Evolutionary conservation across 768 basidiomycete genomes (phyloP).

Genomic region (Pleurotus giganteus): DNA sequence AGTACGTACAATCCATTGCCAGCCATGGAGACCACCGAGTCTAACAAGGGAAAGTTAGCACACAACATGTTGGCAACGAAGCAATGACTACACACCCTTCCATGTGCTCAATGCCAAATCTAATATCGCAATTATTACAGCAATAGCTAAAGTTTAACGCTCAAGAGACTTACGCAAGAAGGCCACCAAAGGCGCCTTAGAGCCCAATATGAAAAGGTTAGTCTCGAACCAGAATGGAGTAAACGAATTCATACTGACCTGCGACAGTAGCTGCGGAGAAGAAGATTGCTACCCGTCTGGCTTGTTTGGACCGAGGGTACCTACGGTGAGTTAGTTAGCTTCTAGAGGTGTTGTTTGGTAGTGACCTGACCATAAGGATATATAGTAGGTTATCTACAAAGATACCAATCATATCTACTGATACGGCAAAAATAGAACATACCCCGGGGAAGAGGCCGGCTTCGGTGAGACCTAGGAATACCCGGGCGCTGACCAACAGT

Average conservation of each 20-base stretch:
- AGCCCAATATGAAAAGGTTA: not conserved
- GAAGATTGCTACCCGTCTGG: conserved; percentile 51
- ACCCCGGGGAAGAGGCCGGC: conserved; percentile 28
- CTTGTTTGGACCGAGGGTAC: conserved; percentile 49
- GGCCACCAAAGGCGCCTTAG: conserved; percentile 42
- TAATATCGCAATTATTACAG: not conserved
- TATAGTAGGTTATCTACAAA: conserved; percentile 30
- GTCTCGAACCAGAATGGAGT: not conserved
- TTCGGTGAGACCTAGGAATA: conserved; percentile 24
- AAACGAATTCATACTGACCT: conserved; percentile 23
- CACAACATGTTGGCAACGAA: not conserved
- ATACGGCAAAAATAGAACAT: not conserved
- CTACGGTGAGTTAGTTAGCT: not conserved
- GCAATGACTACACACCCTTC: conserved; percentile 24
- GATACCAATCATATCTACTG: too few species aligned
- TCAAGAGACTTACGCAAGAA: conserved; percentile 32
- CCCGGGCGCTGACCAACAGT: conserved; percentile 23
- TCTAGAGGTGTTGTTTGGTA: not conserved
- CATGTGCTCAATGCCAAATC: conserved; percentile 27
- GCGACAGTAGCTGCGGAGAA: conserved; percentile 54
- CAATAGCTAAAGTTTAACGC: not conserved
- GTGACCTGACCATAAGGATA: conserved; percentile 39
- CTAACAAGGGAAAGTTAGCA: conserved; percentile 4
- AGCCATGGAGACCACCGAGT: conserved; percentile 28
- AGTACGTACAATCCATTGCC: conserved; percentile 36